Percentiles rank a stretch among this genome's conserved stretches.
Evolutionary conservation across 2,329 filamentous ascomycete genomes (phyloP).

Genomic region (Trichoderma pleuroti): DNA sequence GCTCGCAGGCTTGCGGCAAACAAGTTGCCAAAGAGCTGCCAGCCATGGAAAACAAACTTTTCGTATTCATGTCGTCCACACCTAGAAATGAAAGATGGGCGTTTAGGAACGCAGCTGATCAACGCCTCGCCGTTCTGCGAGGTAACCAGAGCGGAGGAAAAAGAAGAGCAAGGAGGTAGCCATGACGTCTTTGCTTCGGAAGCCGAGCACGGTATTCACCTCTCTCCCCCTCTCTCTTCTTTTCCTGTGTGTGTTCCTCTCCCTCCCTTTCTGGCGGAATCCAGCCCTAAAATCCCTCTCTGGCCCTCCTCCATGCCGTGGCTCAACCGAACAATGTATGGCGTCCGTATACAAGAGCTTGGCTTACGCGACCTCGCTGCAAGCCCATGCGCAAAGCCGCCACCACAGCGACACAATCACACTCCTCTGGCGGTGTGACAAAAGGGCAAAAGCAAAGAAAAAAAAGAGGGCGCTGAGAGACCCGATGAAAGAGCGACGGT

Average conservation of each 20-base stretch:
- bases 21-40: neutral
- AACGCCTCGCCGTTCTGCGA: neutral
- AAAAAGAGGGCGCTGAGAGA: neutral
- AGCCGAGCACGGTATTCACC: neutral
- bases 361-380: slow-evolving; percentile 8
- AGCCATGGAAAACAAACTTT: neutral
- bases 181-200: neutral
- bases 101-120: neutral
- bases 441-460: neutral
- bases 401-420: neutral
- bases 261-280: neutral
- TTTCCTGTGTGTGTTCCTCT: neutral
- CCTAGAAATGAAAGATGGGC: neutral
- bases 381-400: slow-evolving; percentile 1
- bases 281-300: neutral
- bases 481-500: neutral
- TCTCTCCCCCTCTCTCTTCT: neutral
- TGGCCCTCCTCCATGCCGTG: neutral
- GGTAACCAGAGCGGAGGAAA: neutral
- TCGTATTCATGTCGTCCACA: slow-evolving; percentile 4
- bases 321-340: neutral
- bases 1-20: slow-evolving; percentile 1
- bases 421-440: slow-evolving; percentile 19
- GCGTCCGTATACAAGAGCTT: neutral
- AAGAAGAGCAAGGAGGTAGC: neutral